These are phyloP conservation scores for Ocimum tenuiflorum DNA, from an alignment of 257 asterid genomes.

Conservation along the genomic window DNA sequence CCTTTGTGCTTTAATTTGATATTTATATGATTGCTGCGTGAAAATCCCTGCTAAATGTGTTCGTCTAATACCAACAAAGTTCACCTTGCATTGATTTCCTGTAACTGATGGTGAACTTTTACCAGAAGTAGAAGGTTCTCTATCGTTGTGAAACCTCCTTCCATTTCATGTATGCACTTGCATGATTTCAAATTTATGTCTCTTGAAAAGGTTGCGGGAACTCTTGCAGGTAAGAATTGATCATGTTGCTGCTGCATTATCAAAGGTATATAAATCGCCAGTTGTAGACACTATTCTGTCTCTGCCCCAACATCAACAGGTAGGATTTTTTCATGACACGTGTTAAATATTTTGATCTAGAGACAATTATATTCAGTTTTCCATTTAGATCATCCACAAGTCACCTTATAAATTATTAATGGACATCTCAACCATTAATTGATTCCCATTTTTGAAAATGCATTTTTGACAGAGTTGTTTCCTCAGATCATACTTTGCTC, in stretches of 20 bases:
- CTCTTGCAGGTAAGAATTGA: conserved; percentile 71
- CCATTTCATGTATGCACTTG: not conserved
- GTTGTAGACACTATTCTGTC: conserved; percentile 74
- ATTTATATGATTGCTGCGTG: not conserved
- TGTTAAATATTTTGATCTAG: not conserved
- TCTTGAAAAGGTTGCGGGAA: not conserved
- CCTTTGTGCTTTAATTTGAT: not conserved
- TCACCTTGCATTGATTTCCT: not conserved
- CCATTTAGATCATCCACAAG: not conserved
- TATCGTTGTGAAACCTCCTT: not conserved
- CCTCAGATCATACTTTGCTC: conserved; percentile 88
- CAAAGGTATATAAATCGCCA: conserved; percentile 74
- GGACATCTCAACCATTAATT: not conserved
- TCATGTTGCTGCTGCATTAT: conserved; percentile 84
- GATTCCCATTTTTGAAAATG: not conserved
- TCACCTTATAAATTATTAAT: not conserved
- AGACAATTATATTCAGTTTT: not conserved
- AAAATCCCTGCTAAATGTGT: not conserved
- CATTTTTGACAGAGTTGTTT: conserved; percentile 1
- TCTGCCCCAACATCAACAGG: conserved; percentile 99
- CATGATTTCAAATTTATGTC: not conserved
- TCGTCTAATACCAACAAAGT: not conserved
- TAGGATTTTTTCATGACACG: conserved; percentile 13
- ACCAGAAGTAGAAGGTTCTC: not conserved
- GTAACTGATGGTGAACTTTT: not conserved